Conservation (phyloP, 371 early-diverging fungal genomes). For the Mortierella sp. region DNA sequence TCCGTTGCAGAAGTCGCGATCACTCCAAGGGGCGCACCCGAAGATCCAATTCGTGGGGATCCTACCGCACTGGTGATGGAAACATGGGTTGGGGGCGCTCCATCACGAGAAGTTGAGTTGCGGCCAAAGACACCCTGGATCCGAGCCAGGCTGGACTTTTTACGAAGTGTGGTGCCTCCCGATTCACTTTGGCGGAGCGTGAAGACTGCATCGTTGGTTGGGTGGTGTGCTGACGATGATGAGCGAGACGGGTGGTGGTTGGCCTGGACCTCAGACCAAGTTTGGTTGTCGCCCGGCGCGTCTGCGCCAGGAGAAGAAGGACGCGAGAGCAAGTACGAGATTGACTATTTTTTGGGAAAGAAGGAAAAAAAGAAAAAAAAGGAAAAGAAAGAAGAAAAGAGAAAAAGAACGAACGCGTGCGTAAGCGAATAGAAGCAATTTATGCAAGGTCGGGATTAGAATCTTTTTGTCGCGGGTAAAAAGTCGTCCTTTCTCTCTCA, state of each 20-base stretch:
- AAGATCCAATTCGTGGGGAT: conserved; percentile 10
- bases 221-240: background rate
- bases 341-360: conserved; percentile 24
- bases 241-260: conserved; percentile 2
- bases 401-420: background rate
- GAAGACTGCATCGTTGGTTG: conserved; percentile 21
- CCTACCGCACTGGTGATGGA: conserved; percentile 6
- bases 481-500: too few relatives aligned
- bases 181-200: conserved; percentile 33
- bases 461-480: background rate
- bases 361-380: background rate
- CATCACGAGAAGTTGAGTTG: conserved; percentile 24
- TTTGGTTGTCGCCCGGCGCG: conserved; percentile 39
- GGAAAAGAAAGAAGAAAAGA: background rate
- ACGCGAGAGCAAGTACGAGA: conserved; percentile 43
- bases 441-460: background rate
- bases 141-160: conserved; percentile 35
- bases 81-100: background rate
- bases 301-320: conserved; percentile 41
- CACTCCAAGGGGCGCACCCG: conserved; percentile 4
- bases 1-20: conserved; percentile 16
- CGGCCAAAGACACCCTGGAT: conserved; percentile 44
- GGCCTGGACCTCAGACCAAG: conserved; percentile 52
- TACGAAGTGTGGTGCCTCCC: conserved; percentile 17
- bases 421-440: too few relatives aligned